Base-by-base conservation (phyloP, 1,284 basidiomycete species). In the Ustilago nuda region DNA sequence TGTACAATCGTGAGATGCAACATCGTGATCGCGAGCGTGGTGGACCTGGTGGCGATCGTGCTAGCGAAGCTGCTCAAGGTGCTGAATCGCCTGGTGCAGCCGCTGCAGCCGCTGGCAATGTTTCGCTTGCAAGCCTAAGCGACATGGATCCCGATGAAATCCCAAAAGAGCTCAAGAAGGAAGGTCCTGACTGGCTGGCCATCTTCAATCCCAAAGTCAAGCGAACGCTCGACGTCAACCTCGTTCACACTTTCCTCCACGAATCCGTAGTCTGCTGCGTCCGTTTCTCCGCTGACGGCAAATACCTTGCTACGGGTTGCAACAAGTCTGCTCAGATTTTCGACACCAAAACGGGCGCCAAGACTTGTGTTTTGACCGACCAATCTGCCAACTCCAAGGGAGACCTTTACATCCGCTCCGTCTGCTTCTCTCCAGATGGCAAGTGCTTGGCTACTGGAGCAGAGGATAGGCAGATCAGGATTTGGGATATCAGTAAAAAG, bases 121-220 rank as follows among this genome's bases (percentile, higher is more conserved):
- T 72, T 23, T 68, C 83, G 6, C 80, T 88, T 37, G 79, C 81
- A 2, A 78, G 69, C 60, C 62, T 81, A 36, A 77, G 76, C 68
- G 82, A 83, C 53, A 62, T 80, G 73, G 82, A 83, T 35, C 81
- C 82, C 13, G 81, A 82, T 55, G 82, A 82, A 48, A 87, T 89
- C 19, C 87, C 88, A 23, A 85, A 87, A 54, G 89, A 89, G 54
- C 82, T 89, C 61, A 90, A 89, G 80, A 93, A 93, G 86, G 93
- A 95, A 85, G 95, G 94, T 0, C 88, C 88, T 41, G 97, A 98
- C 86, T 99, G 96, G 96, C 93, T 95, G 82, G 94, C 94, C 19
- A 90, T 97, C 59, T 98, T 94, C 89, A 97, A 94, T 85, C 92
- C 93, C 15, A 92, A 92, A 81, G 90, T 88, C 27, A 93, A 94